phyloP scores from a whole-genome alignment of 306 rosid species.

The Coriaria nepalensis region DNA sequence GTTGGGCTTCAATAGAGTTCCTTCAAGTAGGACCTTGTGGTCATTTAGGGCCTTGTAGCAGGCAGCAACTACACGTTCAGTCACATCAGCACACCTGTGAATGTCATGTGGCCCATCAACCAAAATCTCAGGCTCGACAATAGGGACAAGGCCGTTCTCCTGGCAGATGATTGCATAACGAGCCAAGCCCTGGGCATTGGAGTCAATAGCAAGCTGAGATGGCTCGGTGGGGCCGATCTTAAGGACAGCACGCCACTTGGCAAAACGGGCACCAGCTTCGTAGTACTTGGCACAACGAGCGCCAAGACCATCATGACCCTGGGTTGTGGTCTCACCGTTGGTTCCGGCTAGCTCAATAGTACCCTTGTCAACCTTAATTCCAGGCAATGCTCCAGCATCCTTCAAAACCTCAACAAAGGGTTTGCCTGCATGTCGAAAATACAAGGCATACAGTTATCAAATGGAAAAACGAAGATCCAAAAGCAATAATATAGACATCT shows the following conservation, averaged over 20 bases:
- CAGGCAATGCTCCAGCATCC: slow-evolving; percentile 57
- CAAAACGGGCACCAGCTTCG: slow-evolving; percentile 69
- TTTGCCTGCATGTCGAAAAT: slow-evolving; percentile 25
- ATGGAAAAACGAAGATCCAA: not conserved
- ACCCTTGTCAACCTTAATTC: slow-evolving; percentile 87
- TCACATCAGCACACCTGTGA: slow-evolving; percentile 54
- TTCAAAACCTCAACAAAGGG: slow-evolving; percentile 56
- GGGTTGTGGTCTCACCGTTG: slow-evolving; percentile 76
- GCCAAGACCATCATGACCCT: slow-evolving; percentile 65
- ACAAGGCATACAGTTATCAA: too few relatives aligned
- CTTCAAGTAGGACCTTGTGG: slow-evolving; percentile 69
- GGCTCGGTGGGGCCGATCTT: slow-evolving; percentile 71
- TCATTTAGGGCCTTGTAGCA: slow-evolving; percentile 69
- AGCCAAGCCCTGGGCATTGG: slow-evolving; percentile 67
- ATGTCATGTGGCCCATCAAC: slow-evolving; percentile 70
- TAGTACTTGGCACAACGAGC: slow-evolving; percentile 68
- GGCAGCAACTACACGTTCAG: slow-evolving; percentile 69
- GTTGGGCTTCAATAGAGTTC: slow-evolving; percentile 79
- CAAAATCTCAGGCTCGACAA: slow-evolving; percentile 82
- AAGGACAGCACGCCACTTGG: slow-evolving; percentile 77
- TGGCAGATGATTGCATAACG: slow-evolving; percentile 71
- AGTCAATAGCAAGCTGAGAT: slow-evolving; percentile 42
- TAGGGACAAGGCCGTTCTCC: slow-evolving; percentile 72
- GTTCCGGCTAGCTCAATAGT: slow-evolving; percentile 69
- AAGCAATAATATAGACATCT: not conserved